A percentile compares a stretch with the other conserved stretches of the same genome.
These are phyloP conservation scores for Claviceps humidiphila DNA, from an alignment of 2,329 filamentous ascomycete species.

Conservation along the genomic window DNA sequence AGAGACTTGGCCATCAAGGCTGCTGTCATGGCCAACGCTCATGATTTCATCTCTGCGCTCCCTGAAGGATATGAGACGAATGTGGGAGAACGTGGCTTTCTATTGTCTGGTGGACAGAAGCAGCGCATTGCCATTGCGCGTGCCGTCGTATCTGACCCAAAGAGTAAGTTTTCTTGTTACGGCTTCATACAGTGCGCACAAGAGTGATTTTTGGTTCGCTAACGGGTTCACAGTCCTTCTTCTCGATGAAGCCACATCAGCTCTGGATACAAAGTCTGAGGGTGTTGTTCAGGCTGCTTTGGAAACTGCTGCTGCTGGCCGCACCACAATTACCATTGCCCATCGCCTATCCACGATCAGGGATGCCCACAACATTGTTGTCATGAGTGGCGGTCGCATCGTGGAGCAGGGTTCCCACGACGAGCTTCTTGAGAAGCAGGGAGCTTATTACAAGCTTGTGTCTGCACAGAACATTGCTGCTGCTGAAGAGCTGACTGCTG, in stretches of 20 bases:
- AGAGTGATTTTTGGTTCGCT: neutral
- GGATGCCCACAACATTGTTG: slow-evolving; percentile 89
- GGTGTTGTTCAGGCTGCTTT: slow-evolving; percentile 87
- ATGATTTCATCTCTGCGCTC: slow-evolving; percentile 73
- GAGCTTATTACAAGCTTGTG: slow-evolving; percentile 74
- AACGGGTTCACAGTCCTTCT: slow-evolving; percentile 49
- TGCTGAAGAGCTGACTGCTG: slow-evolving; percentile 37
- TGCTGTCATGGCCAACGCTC: slow-evolving; percentile 82
- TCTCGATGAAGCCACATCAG: slow-evolving; percentile 88
- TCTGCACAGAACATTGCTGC: slow-evolving; percentile 72
- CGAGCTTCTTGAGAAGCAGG: slow-evolving; percentile 53
- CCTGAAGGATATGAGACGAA: slow-evolving; percentile 87
- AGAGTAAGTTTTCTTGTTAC: slow-evolving; percentile 32
- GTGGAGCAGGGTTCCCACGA: slow-evolving; percentile 87
- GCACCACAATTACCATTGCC: slow-evolving; percentile 92
- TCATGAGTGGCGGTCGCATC: slow-evolving; percentile 76
- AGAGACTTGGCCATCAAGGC: slow-evolving; percentile 63
- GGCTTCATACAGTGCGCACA: neutral
- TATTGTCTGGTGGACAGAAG: slow-evolving; percentile 90
- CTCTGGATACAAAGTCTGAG: slow-evolving; percentile 88
- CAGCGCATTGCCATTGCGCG: slow-evolving; percentile 92
- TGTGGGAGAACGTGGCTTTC: slow-evolving; percentile 87
- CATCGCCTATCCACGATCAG: slow-evolving; percentile 91
- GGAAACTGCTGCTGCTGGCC: slow-evolving; percentile 69
- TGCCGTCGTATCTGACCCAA: slow-evolving; percentile 81